These are phyloP conservation scores for Kluyveromyces starmeri DNA, from an alignment of 805 yeast species.

Conservation along the genomic window DNA sequence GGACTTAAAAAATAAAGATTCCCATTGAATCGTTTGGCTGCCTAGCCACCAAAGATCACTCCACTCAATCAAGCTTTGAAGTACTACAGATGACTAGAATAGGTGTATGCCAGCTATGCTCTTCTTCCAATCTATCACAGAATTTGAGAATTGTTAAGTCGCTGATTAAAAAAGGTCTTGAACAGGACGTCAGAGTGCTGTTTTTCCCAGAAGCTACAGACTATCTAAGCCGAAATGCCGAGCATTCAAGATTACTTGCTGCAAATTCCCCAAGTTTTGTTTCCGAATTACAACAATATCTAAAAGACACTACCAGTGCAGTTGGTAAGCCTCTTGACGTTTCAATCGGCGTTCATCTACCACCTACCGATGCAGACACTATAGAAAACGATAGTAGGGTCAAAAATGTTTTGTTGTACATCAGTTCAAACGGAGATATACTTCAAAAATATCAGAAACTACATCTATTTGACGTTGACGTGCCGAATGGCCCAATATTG, in stretches of 20 bases:
- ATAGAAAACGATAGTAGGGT: slow-evolving; percentile 36
- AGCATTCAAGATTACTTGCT: slow-evolving; percentile 57
- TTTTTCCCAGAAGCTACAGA: slow-evolving; percentile 94
- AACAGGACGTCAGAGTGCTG: slow-evolving; percentile 51
- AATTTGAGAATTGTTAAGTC: slow-evolving; percentile 54
- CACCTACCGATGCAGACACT: slow-evolving; percentile 33
- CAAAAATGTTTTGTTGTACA: slow-evolving; percentile 66
- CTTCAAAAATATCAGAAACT: slow-evolving; percentile 69
- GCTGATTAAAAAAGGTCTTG: slow-evolving; percentile 57
- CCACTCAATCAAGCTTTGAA: too few relatives aligned
- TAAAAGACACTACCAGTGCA: slow-evolving; percentile 32
- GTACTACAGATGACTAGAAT: too few relatives aligned
- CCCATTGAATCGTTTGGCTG: too few relatives aligned
- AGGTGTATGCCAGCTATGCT: slow-evolving; percentile 83
- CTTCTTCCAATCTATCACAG: slow-evolving; percentile 49
- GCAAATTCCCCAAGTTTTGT: slow-evolving; percentile 36
- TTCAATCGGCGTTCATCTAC: slow-evolving; percentile 86
- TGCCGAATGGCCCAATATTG: slow-evolving; percentile 69
- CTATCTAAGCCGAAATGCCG: slow-evolving; percentile 64
- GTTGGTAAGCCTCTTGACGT: slow-evolving; percentile 45
- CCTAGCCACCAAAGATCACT: too few relatives aligned
- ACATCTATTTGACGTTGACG: slow-evolving; percentile 84
- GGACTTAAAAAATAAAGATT: too few relatives aligned
- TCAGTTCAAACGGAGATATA: slow-evolving; percentile 55
- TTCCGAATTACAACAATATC: slow-evolving; percentile 37